A percentile compares a stretch with the other conserved stretches of the same genome.
Evolutionary conservation across 352 stramenopile species (phyloP).

Genomic region (Globisporangium spinosum): DNA sequence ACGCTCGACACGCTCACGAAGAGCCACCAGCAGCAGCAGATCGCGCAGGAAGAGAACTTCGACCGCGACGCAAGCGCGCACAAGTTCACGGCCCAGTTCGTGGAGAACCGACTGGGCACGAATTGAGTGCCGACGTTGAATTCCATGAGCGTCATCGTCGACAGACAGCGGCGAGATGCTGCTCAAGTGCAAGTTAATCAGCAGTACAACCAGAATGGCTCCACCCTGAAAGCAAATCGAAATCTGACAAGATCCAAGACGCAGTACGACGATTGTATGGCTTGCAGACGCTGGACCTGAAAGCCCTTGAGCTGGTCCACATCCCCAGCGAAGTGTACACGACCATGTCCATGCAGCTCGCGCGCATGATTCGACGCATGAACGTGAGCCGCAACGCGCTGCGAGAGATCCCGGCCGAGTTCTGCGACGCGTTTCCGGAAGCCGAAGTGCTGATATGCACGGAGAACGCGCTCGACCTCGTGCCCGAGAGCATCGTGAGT

Average conservation of each 20-base stretch:
- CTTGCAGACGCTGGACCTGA: slow-evolving; percentile 57
- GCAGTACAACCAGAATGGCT: neutral
- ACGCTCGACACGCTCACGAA: slow-evolving; percentile 50
- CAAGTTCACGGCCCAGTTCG: slow-evolving; percentile 50
- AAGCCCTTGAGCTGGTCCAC: slow-evolving; percentile 56
- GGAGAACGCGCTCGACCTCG: slow-evolving; percentile 50
- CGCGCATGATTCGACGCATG: slow-evolving; percentile 46
- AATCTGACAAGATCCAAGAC: slow-evolving; percentile 23
- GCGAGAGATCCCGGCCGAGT: slow-evolving; percentile 46
- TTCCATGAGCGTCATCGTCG: slow-evolving; percentile 50
- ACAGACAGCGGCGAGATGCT: slow-evolving; percentile 33
- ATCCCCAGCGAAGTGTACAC: slow-evolving; percentile 53
- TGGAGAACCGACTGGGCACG: slow-evolving; percentile 57
- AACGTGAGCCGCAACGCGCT: slow-evolving; percentile 73
- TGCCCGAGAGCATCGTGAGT: slow-evolving; percentile 28
- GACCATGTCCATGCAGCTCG: slow-evolving; percentile 66
- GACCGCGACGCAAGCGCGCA: slow-evolving; percentile 30
- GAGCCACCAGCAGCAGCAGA: slow-evolving; percentile 43
- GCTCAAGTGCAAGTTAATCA: neutral
- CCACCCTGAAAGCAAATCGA: neutral
- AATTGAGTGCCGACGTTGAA: slow-evolving; percentile 66
- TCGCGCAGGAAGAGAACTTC: slow-evolving; percentile 52
- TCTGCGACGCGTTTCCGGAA: slow-evolving; percentile 52
- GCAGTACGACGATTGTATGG: slow-evolving; percentile 53
- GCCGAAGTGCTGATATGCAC: slow-evolving; percentile 51